Evolutionary conservation across 208 protist species (phyloP).

Genomic region (Leishmania martiniquensis): DNA sequence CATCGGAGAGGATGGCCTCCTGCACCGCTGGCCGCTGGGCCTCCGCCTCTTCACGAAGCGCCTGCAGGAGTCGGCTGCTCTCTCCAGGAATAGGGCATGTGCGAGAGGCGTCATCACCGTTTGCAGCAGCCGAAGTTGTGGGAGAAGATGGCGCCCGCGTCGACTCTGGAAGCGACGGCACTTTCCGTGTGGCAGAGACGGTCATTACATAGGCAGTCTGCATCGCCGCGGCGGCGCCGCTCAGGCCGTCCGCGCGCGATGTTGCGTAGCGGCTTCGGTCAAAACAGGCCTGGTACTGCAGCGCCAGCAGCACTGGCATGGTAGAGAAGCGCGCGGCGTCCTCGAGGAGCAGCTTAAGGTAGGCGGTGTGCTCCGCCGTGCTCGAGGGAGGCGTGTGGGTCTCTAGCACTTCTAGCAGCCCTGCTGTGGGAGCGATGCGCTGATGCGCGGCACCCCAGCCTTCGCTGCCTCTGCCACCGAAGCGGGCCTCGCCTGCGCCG

Average conservation of each 20-base stretch:
- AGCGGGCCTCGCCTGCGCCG: not conserved
- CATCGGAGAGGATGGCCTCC: constrained; percentile 8
- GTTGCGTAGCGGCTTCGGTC: constrained; percentile 23
- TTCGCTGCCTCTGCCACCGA: not conserved
- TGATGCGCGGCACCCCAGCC: constrained; percentile 13
- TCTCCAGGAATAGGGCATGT: not conserved
- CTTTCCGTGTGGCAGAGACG: not conserved
- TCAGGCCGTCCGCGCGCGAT: constrained; percentile 5
- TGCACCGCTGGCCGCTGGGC: constrained; percentile 5
- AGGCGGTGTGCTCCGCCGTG: constrained; percentile 32
- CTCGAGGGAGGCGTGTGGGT: constrained; percentile 35
- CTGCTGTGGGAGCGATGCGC: constrained; percentile 37
- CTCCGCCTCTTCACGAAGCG: constrained; percentile 4
- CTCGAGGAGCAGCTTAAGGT: constrained; percentile 34
- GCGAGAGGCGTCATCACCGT: not conserved
- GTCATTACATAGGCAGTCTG: constrained; percentile 20
- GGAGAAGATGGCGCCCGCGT: not conserved
- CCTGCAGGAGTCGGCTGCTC: not conserved
- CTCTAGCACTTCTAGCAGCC: constrained; percentile 47
- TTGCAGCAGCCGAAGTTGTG: not conserved
- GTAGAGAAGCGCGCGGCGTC: constrained; percentile 36
- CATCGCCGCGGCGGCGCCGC: constrained; percentile 13
- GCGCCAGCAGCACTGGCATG: constrained; percentile 35
- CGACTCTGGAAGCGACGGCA: not conserved
- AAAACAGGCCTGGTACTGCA: constrained; percentile 37